phyloP scores from a whole-genome alignment of 371 early-diverging fungal genomes.

The Circinella minor region DNA sequence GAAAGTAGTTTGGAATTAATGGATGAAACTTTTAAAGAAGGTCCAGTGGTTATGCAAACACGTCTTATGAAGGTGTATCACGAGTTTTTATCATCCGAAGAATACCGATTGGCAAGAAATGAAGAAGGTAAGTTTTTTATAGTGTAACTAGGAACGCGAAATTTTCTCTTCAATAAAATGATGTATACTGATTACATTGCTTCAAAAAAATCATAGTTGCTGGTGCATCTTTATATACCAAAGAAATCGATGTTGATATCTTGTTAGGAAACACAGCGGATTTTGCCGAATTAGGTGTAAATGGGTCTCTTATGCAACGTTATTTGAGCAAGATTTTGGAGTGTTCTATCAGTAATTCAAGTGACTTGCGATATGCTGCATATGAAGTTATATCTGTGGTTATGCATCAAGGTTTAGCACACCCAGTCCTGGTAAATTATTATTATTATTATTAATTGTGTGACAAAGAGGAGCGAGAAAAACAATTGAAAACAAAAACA shows the following conservation, averaged over 20 bases:
- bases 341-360: slow-evolving; percentile 62
- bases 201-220: slow-evolving; percentile 10
- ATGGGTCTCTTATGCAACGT: slow-evolving; percentile 84
- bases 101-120: slow-evolving; percentile 48
- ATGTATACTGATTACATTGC: not conserved
- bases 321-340: slow-evolving; percentile 74
- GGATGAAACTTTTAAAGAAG: slow-evolving; percentile 66
- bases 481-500: too few relatives aligned
- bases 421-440: slow-evolving; percentile 73
- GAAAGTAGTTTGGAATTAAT: slow-evolving; percentile 63
- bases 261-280: slow-evolving; percentile 81
- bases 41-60: slow-evolving; percentile 53
- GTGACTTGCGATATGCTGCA: slow-evolving; percentile 59
- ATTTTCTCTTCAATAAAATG: not conserved
- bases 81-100: slow-evolving; percentile 73
- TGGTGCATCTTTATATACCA: slow-evolving; percentile 27
- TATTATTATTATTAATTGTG: not conserved
- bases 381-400: slow-evolving; percentile 81
- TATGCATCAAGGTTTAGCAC: slow-evolving; percentile 85
- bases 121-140: slow-evolving; percentile 31
- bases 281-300: slow-evolving; percentile 83
- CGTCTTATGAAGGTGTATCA: slow-evolving; percentile 73
- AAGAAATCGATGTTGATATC: slow-evolving; percentile 69
- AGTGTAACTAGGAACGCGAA: too few relatives aligned
- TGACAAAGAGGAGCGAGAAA: too few relatives aligned